A percentile compares a stretch with the other conserved stretches of the same genome.
These are phyloP conservation scores for Cardamine occulta DNA, from an alignment of 345 rosid species.

Conservation along the genomic window DNA sequence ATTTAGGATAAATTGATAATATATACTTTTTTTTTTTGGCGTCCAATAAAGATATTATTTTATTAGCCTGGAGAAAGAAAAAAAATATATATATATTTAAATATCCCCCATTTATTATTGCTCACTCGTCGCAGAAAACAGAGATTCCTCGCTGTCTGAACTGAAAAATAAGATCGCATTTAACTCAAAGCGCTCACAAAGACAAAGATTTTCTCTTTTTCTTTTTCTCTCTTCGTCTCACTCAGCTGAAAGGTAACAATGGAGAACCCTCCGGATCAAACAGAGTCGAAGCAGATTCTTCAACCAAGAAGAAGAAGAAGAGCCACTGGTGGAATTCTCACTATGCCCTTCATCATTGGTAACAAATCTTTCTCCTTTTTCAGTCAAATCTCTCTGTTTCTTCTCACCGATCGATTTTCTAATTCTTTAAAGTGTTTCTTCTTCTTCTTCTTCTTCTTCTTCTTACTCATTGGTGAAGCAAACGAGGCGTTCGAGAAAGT, in stretches of 20 bases:
- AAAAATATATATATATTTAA: not conserved
- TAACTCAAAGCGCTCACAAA: slow-evolving; percentile 33
- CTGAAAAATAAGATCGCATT: slow-evolving; percentile 41
- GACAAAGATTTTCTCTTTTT: slow-evolving; percentile 42
- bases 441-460: not conserved
- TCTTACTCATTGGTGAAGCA: slow-evolving; percentile 40
- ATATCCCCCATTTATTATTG: slow-evolving; percentile 41
- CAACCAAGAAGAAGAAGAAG: slow-evolving; percentile 39
- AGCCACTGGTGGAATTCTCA: slow-evolving; percentile 67
- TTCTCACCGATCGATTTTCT: not conserved
- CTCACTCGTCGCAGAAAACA: slow-evolving; percentile 46
- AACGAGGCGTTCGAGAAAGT: slow-evolving; percentile 85
- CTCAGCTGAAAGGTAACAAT: slow-evolving; percentile 18
- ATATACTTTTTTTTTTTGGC: not conserved
- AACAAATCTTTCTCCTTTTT: not conserved
- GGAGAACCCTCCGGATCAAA: slow-evolving; percentile 53
- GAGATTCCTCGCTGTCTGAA: slow-evolving; percentile 54
- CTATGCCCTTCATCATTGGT: slow-evolving; percentile 88
- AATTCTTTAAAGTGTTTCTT: not conserved
- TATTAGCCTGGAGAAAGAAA: slow-evolving; percentile 2
- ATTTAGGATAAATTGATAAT: slow-evolving; percentile 7
- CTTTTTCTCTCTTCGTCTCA: not conserved
- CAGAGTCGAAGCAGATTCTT: slow-evolving; percentile 37
- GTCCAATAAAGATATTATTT: slow-evolving; percentile 1
- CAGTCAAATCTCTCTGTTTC: not conserved